Evolutionary conservation across 2,329 filamentous ascomycete genomes (phyloP), one percentile per base, ranked within the genome.

Genomic region (Alternaria alternata): DNA sequence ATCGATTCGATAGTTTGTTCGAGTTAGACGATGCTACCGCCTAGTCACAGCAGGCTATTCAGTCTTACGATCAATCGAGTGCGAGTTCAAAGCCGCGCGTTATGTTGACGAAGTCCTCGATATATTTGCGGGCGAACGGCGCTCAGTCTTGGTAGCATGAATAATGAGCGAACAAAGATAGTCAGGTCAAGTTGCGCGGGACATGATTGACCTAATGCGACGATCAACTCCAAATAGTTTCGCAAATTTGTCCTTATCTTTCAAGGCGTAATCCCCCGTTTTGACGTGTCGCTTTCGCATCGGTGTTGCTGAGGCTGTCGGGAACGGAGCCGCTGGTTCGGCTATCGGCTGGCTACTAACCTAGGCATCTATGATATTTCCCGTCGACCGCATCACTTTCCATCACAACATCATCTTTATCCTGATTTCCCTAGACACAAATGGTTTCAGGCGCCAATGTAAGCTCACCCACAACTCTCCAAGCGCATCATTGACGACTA

Each of bases 1-100:
- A 81, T 71, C 76, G 81, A 5, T 83, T 75, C 65, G 77, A 79
- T 61, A 74, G 73, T 44, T 64, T 80, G 65, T 57, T 63, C 22
- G 64, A 53, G 26, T 41, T 57, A 18, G 52, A 47, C 11, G 48
- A 54, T 51, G 55, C 36, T 28, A 14, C 20, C 24, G 32, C 32
- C n/a, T 49, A 49, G 32, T 49, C 20, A 12, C 16, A 41, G 16
- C 53, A 32, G 43, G 18, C 11, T 11, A 51, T 30, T 41, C 38
- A 28, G n/a, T n/a, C 11, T 44, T 7, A 18, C 4, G 32, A 26
- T 20, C n/a, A 20, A 32, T 52, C 9, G 22, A 42, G 36, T 12
- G 6, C 9, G 2, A 26, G 39, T 42, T 24, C 39, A 7, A 16
- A 24, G 14, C 3, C 3, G 39, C 20, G 20, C 14, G 12, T 42